phyloP scores from a whole-genome alignment of 805 yeast species.

The Yamadazyma philogaea region DNA sequence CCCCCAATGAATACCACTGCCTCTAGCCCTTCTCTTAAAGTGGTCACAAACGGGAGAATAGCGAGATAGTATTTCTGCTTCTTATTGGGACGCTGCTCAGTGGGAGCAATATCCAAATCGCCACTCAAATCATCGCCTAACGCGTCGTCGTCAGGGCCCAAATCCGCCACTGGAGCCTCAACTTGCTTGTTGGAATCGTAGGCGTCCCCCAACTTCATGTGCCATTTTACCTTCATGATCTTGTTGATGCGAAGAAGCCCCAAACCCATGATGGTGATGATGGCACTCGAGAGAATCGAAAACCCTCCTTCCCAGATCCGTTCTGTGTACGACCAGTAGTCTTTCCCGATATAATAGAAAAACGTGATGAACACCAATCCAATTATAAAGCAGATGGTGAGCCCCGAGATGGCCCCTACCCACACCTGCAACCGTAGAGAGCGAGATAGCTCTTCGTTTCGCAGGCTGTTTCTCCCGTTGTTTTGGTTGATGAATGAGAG shows the following conservation, averaged over 20 bases:
- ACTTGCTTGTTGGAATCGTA: slow-evolving; percentile 16
- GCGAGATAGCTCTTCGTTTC: background rate
- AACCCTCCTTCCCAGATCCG: slow-evolving; percentile 86
- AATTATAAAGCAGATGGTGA: slow-evolving; percentile 62
- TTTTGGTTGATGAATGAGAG: slow-evolving; percentile 68
- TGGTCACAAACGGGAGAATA: slow-evolving; percentile 40
- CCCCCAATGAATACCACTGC: slow-evolving; percentile 45
- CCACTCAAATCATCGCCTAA: background rate
- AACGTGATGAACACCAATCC: slow-evolving; percentile 69
- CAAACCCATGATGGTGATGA: slow-evolving; percentile 84
- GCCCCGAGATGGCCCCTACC: slow-evolving; percentile 75
- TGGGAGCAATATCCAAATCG: background rate
- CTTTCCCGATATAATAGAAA: slow-evolving; percentile 76
- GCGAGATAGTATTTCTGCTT: slow-evolving; percentile 26
- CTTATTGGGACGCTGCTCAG: background rate
- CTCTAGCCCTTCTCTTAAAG: slow-evolving; percentile 42
- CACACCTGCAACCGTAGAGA: slow-evolving; percentile 66
- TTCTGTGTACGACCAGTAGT: slow-evolving; percentile 84
- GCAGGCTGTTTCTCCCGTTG: background rate
- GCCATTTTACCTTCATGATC: slow-evolving; percentile 75
- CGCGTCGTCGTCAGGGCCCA: background rate
- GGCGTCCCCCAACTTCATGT: slow-evolving; percentile 44
- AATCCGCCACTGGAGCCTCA: background rate
- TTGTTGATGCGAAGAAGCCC: slow-evolving; percentile 78
- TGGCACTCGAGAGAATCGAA: slow-evolving; percentile 70